phyloP scores from a whole-genome alignment of 805 yeast species.

The Ogataea paraovalis region DNA sequence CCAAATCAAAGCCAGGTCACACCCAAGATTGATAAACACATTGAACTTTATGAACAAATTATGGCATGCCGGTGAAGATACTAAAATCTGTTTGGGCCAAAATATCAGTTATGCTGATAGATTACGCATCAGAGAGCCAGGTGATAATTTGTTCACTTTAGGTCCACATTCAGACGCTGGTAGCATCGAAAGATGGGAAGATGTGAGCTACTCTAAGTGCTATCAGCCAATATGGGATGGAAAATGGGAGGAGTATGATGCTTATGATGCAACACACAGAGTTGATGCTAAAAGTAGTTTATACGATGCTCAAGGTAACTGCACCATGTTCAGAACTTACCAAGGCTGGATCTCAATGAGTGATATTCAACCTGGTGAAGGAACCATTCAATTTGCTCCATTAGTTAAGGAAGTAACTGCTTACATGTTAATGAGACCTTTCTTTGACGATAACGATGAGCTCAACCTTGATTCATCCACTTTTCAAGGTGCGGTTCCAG shows the following conservation, averaged over 20 bases:
- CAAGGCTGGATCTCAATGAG: constrained; percentile 44
- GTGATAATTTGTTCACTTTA: constrained; percentile 29
- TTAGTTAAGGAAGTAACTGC: constrained; percentile 34
- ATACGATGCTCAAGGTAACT: constrained; percentile 29
- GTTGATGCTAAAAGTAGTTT: constrained; percentile 31
- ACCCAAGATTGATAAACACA: constrained; percentile 30
- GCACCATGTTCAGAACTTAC: constrained; percentile 33
- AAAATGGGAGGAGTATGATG: constrained; percentile 41
- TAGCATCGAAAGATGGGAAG: constrained; percentile 45
- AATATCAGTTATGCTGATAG: constrained; percentile 40
- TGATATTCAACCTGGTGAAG: constrained; percentile 34
- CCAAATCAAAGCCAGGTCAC: constrained; percentile 36
- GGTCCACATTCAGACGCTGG: constrained; percentile 41
- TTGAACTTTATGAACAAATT: constrained; percentile 16
- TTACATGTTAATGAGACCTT: constrained; percentile 38
- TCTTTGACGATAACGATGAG: constrained; percentile 31
- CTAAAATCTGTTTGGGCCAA: constrained; percentile 26
- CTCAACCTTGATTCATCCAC: constrained; percentile 30
- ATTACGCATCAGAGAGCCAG: constrained; percentile 37
- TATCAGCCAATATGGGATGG: constrained; percentile 36
- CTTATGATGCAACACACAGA: constrained; percentile 36
- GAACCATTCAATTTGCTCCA: constrained; percentile 37
- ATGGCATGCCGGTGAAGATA: constrained; percentile 8
- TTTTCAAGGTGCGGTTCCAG: constrained; percentile 39
- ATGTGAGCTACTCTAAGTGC: constrained; percentile 31